Evolutionary conservation across 2,329 filamentous ascomycete species (phyloP), one percentile per base, ranked within the genome.

Genomic region (Beauveria sp.): DNA sequence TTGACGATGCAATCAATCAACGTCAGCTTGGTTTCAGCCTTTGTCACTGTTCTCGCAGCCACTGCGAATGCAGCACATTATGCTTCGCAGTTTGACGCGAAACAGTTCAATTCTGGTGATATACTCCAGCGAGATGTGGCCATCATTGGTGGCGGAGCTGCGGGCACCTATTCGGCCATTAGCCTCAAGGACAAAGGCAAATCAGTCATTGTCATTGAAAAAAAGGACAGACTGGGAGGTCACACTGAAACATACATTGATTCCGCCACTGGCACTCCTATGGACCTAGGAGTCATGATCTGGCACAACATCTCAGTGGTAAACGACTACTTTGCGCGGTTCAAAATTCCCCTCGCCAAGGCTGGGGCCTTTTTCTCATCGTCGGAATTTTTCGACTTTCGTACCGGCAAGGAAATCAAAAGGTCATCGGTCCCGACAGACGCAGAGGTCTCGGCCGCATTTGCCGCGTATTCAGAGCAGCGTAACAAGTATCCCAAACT

Each of bases 101-200:
- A 43, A 20, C 40, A 43, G 3, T 43, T 43, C 40, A 43, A n/a
- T 18, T 43, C 40, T n/a, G n/a, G 2, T 5, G 40, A 43, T n/a
- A n/a, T 43, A 18, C n/a, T 43, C n/a, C n/a, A n/a, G 44, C 55
- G 20, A 44, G 22, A 46, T 57, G 28, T 55, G 18, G 28, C 20
- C 34, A 43, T 40, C 53, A 55, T 43, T 24, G 77, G 77, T 40
- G 77, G 76, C 5, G 78, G 78, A 24, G 68, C 74, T 0, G 64
- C 68, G 12, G 77, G 77, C 14, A 75, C 72, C 0, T 74, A 77
- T 62, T 68, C 74, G 14, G 75, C 77, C 5, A 71, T 78, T 47
- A 55, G 65, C 9, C 69, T 80, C 12, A 68, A 71, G 16, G 71
- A 79, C 41, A 58, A 67, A 46, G 70, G 71, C 44, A 70, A 74